Evolutionary conservation across 768 basidiomycete species (phyloP).

Genomic region (Cyclocybe aegerita): DNA sequence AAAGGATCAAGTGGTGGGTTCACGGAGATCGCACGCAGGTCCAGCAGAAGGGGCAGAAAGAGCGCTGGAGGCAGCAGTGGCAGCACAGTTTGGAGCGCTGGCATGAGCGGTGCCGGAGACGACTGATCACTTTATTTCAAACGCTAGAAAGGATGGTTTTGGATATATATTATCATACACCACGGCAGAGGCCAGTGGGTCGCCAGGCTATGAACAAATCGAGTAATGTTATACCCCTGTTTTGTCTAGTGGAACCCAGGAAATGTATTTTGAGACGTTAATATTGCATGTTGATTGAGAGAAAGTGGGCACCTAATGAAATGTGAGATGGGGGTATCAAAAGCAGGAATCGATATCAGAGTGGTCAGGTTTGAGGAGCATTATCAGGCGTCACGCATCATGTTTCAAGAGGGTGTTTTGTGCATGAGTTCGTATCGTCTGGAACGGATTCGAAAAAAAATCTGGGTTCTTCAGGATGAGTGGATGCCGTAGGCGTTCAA

Average conservation of each 20-base stretch:
- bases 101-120: constrained; percentile 66
- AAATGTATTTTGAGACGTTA: constrained; percentile 4
- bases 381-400: constrained; percentile 16
- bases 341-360: background rate
- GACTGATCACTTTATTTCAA: constrained; percentile 16
- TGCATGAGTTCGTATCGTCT: constrained; percentile 77
- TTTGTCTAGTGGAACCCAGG: background rate
- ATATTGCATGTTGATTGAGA: background rate
- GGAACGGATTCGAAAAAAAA: constrained; percentile 70
- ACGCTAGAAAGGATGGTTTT: background rate
- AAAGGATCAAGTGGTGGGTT: constrained; percentile 74
- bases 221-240: constrained; percentile 17
- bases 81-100: constrained; percentile 87
- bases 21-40: constrained; percentile 67
- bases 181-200: constrained; percentile 3
- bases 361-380: background rate
- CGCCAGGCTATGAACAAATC: constrained; percentile 3
- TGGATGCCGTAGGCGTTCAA: constrained; percentile 70
- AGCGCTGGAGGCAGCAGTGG: constrained; percentile 68
- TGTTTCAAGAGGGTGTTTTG: constrained; percentile 73
- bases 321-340: background rate
- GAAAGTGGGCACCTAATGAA: too few relatives aligned
- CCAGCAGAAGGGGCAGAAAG: constrained; percentile 57
- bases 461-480: constrained; percentile 65
- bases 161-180: background rate